Evolutionary conservation across 139 green algal species (phyloP), one percentile per base, ranked within the genome.

Genomic region (Deuterostichococcus epilithicus): DNA sequence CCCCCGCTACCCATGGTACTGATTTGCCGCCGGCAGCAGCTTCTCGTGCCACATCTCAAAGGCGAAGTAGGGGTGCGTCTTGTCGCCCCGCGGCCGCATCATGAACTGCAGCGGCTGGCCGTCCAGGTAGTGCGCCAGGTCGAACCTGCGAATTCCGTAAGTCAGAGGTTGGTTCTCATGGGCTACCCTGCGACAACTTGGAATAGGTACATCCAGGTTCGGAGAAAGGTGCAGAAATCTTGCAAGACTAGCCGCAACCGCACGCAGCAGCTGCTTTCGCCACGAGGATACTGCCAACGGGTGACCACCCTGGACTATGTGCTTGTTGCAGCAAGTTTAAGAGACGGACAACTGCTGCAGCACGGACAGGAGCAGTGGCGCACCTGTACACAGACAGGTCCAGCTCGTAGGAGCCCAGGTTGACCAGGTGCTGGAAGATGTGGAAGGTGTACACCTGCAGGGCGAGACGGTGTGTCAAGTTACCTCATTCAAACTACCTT

Each of bases 61-160:
- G 35, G 69, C 69, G 25, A 77, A 71, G 25, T 28, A 37, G 63
- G 32, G 63, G 63, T 37, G 32, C 63, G 15, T 5, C n/a, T 69
- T 8, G 63, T 69, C 30, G 63, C n/a, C 63, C 2, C 30, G 32
- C 63, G n/a, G n/a, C 30, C 30, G 30, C 28, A 83, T 72, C 86
- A 90, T 90, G 70, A 88, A 68, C 84, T 88, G 84, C 75, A 90
- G 81, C 45, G 86, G 86, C 76, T 90, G 86, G 28, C 86, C 83
- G 32, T 84, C 81, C 74, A 90, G 75, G 75, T 90, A 78, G 33
- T 76, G 68, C 35, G 68, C 68, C 8, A 90, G 81, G 73, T 88
- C 76, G 58, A 88, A 90, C 69, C 77, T 83, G 69, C 59, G 76
- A 67, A 80, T 59, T 5, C 5, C 20, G 20, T 13, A 52, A 52